Conservation (phyloP, 1,284 basidiomycete species). For the Papiliotrema laurentii region DNA sequence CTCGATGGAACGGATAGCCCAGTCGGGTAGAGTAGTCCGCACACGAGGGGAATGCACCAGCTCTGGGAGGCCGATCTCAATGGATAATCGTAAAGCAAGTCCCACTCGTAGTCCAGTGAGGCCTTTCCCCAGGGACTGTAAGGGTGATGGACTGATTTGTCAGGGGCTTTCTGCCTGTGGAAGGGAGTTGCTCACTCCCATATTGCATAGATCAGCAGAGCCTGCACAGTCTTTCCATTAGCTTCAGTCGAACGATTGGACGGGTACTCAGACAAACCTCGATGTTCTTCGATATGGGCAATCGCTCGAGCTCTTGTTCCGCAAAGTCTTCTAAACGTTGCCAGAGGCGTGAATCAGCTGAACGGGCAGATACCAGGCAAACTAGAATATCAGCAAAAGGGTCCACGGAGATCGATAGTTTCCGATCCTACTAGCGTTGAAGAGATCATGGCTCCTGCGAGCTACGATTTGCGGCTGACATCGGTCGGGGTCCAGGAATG, state of each 20-base stretch:
- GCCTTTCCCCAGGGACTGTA: slow-evolving; percentile 29
- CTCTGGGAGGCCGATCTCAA: slow-evolving; percentile 34
- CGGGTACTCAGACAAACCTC: too few species aligned
- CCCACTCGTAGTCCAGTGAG: slow-evolving; percentile 29
- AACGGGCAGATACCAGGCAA: slow-evolving; percentile 29
- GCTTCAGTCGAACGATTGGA: too few species aligned
- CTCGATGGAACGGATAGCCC: slow-evolving; percentile 23
- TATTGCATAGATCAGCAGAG: slow-evolving; percentile 26
- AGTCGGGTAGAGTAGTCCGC: slow-evolving; percentile 17
- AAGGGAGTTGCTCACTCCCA: slow-evolving; percentile 25
- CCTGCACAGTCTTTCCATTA: slow-evolving; percentile 17
- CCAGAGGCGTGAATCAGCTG: slow-evolving; percentile 27
- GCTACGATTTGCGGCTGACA: slow-evolving; percentile 21
- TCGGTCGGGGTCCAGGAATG: slow-evolving; percentile 21
- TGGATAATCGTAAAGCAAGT: slow-evolving; percentile 22
- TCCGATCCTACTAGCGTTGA: slow-evolving; percentile 29
- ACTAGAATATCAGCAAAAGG: slow-evolving; percentile 13
- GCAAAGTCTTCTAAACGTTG: slow-evolving; percentile 31
- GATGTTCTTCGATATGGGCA: slow-evolving; percentile 33
- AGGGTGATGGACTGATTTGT: too few species aligned
- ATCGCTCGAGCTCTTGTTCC: slow-evolving; percentile 25
- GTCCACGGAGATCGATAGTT: too few species aligned
- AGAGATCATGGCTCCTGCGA: slow-evolving; percentile 29
- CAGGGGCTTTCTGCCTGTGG: not conserved
- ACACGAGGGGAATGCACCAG: slow-evolving; percentile 18